Evolutionary conservation across 345 rosid species (phyloP), one percentile per base, ranked within the genome.

Genomic region (Cardamine occulta): DNA sequence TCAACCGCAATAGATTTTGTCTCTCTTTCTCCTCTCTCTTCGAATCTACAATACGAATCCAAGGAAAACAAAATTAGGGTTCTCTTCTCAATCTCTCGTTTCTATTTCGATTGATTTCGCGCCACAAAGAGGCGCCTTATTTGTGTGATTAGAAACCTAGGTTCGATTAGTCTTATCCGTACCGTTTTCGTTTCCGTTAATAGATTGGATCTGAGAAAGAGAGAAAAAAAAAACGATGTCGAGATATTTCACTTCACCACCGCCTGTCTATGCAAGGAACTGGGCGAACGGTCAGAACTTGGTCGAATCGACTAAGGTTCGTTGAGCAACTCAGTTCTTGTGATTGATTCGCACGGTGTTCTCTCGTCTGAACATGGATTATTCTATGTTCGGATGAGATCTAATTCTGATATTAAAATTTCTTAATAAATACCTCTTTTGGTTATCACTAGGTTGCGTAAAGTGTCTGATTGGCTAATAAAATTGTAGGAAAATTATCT

Each of bases 241-340:
- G 48, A 82, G 84, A 62, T 85, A 88, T 85, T 86, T 79, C 74
- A 86, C 87, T 52, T 84, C 75, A 71, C 80, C 82, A 74, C 84
- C 82, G 68, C 83, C 82, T 32, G 81, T 76, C 42, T 76, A 78
- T 66, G 79, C 72, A 73, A 75, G 83, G 84, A 80, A 51, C 81
- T 86, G 87, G 75, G 79, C 72, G 11, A 35, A 82, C 40, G 84
- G 76, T 69, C 83, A 81, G 69, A 74, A 83, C 81, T 77, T 82
- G 88, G 84, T 80, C 78, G 84, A 82, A 67, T 81, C 84, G 74
- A 80, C 83, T 79, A 83, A 90, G 96, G 93, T 90, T 88, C 72
- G 96, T 86, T 81, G 83, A 82, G 82, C 84, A 47, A 42, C 51
- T 56, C 68, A 52, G 68, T 78, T 72, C 18, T 72, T 78, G 56